These are phyloP conservation scores for Rhizopogon vesiculosus DNA, from an alignment of 768 basidiomycete genomes.

Conservation along the genomic window DNA sequence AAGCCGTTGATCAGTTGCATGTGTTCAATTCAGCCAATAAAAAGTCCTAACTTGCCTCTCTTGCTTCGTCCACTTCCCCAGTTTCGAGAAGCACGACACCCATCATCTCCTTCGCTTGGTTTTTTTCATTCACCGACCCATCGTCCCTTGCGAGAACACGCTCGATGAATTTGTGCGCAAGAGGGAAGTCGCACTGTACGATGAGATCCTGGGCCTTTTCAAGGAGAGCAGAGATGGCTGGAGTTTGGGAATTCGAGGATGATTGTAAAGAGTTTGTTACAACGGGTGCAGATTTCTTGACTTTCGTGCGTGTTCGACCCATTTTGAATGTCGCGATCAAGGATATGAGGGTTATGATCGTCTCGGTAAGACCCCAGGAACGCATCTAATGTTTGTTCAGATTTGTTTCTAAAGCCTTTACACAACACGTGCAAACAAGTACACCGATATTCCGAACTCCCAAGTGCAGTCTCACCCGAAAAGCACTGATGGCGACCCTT, in stretches of 20 bases:
- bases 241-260: slow-evolving; percentile 25
- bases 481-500: slow-evolving; percentile 22
- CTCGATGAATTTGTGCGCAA: slow-evolving; percentile 67
- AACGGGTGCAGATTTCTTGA: slow-evolving; percentile 16
- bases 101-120: slow-evolving; percentile 73
- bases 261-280: slow-evolving; percentile 8
- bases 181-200: slow-evolving; percentile 79
- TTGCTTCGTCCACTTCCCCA: slow-evolving; percentile 72
- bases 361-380: neutral
- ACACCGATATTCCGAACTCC: neutral
- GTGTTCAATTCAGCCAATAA: neutral
- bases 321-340: slow-evolving; percentile 25
- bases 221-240: slow-evolving; percentile 51
- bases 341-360: neutral
- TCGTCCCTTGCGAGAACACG: slow-evolving; percentile 62
- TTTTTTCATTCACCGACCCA: slow-evolving; percentile 39
- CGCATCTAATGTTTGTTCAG: neutral
- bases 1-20: neutral
- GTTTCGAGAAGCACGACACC: slow-evolving; percentile 76
- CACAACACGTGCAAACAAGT: neutral
- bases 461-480: neutral
- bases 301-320: slow-evolving; percentile 53
- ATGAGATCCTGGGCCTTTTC: slow-evolving; percentile 80
- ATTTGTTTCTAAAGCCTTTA: neutral
- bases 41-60: slow-evolving; percentile 43